Evolutionary conservation across 352 stramenopile genomes (phyloP).

Genomic region (Proteromonas lacertae): DNA sequence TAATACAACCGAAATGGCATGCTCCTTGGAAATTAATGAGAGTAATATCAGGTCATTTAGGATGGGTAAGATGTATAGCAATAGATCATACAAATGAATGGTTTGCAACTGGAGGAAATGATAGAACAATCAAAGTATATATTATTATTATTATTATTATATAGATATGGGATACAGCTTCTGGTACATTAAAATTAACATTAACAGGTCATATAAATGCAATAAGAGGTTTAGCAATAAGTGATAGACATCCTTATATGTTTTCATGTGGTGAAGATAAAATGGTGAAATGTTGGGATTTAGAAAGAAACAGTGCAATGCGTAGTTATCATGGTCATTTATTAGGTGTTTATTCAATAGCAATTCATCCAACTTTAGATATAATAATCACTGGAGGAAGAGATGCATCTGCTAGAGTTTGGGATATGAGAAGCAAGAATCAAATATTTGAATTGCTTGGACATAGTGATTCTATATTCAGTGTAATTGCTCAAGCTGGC

Average conservation of each 20-base stretch:
- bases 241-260: slow-evolving; percentile 69
- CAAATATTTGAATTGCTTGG: slow-evolving; percentile 78
- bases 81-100: slow-evolving; percentile 91
- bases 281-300: slow-evolving; percentile 87
- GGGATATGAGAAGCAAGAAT: slow-evolving; percentile 91
- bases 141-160: slow-evolving; percentile 41
- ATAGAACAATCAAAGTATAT: no score
- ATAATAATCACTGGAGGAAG: slow-evolving; percentile 81
- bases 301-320: slow-evolving; percentile 98
- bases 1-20: slow-evolving; percentile 87
- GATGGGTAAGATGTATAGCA: slow-evolving; percentile 80
- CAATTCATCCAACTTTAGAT: slow-evolving; percentile 87
- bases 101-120: slow-evolving; percentile 79
- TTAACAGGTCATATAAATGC: slow-evolving; percentile 91
- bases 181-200: slow-evolving; percentile 83
- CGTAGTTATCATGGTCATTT: slow-evolving; percentile 98
- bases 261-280: slow-evolving; percentile 96
- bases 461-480: slow-evolving; percentile 75
- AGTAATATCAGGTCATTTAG: slow-evolving; percentile 38
- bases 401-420: slow-evolving; percentile 47
- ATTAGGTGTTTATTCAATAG: slow-evolving; percentile 79
- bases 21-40: slow-evolving; percentile 85
- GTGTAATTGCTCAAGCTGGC: slow-evolving; percentile 62
- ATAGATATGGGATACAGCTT: slow-evolving; percentile 4
- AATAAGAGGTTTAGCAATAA: slow-evolving; percentile 77